Percentiles rank a stretch among this genome's conserved stretches.
These are phyloP conservation scores for Malassezia yamatoensis DNA, from an alignment of 1,284 basidiomycete genomes.

Conservation along the genomic window DNA sequence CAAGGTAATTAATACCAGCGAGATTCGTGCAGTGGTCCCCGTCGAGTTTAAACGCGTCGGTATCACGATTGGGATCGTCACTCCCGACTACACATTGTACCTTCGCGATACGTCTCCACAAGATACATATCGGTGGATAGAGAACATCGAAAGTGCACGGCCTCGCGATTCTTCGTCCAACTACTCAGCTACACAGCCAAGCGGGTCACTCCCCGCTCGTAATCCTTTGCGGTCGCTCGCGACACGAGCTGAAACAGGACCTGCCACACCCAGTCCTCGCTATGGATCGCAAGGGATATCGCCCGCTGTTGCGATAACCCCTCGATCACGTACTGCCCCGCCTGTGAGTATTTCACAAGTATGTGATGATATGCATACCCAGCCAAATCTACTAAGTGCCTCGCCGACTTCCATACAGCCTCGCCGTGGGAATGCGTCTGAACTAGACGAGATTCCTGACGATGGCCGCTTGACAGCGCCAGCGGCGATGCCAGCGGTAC, in stretches of 20 bases:
- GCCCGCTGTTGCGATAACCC: background rate
- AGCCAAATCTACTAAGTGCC: constrained; percentile 24
- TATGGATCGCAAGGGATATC: background rate
- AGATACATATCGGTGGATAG: constrained; percentile 76
- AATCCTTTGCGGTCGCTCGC: background rate
- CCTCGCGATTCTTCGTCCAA: constrained; percentile 14
- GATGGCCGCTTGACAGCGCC: background rate
- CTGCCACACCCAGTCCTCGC: background rate
- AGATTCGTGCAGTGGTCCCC: constrained; percentile 80
- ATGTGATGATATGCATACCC: constrained; percentile 26
- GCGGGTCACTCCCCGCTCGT: background rate
- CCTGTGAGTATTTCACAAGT: background rate
- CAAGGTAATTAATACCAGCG: constrained; percentile 73
- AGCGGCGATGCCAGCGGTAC: background rate
- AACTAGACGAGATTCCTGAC: background rate
- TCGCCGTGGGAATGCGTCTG: background rate
- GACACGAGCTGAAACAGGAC: background rate
- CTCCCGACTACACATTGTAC: constrained; percentile 82
- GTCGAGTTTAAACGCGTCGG: constrained; percentile 80
- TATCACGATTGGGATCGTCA: constrained; percentile 85
- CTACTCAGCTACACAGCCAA: background rate
- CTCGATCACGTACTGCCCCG: background rate
- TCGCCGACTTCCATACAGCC: constrained; percentile 30
- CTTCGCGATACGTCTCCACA: constrained; percentile 61
- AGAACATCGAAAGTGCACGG: constrained; percentile 66